Conservation (phyloP, 352 stramenopile species). For the Peronospora destructor region DNA sequence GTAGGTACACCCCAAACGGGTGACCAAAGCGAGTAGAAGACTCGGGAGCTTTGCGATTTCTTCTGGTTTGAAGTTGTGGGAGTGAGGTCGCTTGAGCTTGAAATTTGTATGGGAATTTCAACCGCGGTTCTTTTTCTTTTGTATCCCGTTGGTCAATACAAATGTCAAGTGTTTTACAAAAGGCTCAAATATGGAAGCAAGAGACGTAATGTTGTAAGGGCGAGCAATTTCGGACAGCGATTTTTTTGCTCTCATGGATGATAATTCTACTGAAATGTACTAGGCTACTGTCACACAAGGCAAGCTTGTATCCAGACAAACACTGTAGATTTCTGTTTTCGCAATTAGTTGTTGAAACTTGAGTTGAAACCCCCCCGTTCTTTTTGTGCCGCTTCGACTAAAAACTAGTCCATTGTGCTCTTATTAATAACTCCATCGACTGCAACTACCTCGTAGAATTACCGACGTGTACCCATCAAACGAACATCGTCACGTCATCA, state of each 20-base stretch:
- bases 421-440: too few species aligned
- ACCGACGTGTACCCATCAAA: too few species aligned
- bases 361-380: too few species aligned
- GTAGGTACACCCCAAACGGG: slow-evolving; percentile 6
- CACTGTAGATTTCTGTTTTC: too few species aligned
- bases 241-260: too few species aligned
- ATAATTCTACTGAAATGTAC: too few species aligned
- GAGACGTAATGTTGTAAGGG: background rate
- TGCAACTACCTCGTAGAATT: too few species aligned
- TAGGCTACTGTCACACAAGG: too few species aligned
- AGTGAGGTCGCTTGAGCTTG: slow-evolving; percentile 25
- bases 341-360: too few species aligned
- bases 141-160: slow-evolving; percentile 12
- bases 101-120: slow-evolving; percentile 16
- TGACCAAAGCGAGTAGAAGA: slow-evolving; percentile 13
- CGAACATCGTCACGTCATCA: too few species aligned
- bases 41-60: slow-evolving; percentile 9
- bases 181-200: slow-evolving; percentile 20
- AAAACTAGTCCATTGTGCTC: background rate
- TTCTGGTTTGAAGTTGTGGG: slow-evolving; percentile 34
- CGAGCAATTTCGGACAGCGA: too few species aligned
- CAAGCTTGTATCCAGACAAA: too few species aligned
- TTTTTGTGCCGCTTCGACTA: background rate
- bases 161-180: slow-evolving; percentile 12
- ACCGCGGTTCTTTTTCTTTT: background rate